Percentiles rank a stretch among this genome's conserved stretches.
phyloP scores from a whole-genome alignment of 495 filamentous ascomycete genomes.

The Delitschia confertaspora region DNA sequence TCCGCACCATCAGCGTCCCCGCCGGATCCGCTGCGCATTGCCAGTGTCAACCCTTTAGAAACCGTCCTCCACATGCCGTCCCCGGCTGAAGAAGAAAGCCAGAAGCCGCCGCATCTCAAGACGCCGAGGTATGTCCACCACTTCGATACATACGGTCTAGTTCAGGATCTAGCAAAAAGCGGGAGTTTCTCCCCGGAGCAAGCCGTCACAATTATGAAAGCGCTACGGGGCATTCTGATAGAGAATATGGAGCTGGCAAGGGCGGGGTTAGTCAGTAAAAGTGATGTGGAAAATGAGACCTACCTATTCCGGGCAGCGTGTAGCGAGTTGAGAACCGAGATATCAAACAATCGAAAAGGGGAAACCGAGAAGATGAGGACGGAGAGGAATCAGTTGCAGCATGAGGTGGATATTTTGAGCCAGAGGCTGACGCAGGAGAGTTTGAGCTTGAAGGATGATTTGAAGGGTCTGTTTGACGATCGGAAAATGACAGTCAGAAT shows the following conservation, averaged over 20 bases:
- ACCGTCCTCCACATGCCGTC: constrained; percentile 55
- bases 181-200: constrained; percentile 64
- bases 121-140: constrained; percentile 82
- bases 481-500: constrained; percentile 83
- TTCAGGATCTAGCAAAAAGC: constrained; percentile 59
- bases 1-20: constrained; percentile 9
- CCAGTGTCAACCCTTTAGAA: constrained; percentile 47
- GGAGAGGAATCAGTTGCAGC: constrained; percentile 75
- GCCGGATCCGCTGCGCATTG: constrained; percentile 21
- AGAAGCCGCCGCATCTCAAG: constrained; percentile 56
- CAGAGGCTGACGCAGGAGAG: constrained; percentile 77
- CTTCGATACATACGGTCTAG: constrained; percentile 87
- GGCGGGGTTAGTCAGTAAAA: constrained; percentile 64
- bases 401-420: constrained; percentile 84
- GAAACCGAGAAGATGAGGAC: constrained; percentile 65
- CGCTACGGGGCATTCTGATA: constrained; percentile 63
- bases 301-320: constrained; percentile 94
- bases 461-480: constrained; percentile 94
- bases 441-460: constrained; percentile 70
- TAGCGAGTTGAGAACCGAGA: constrained; percentile 78
- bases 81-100: constrained; percentile 40
- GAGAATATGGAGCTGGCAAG: constrained; percentile 72
- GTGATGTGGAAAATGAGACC: constrained; percentile 75
- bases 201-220: constrained; percentile 78
- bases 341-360: constrained; percentile 46